These are phyloP conservation scores for Colletotrichum navitas DNA, from an alignment of 2,329 filamentous ascomycete genomes.

Conservation along the genomic window DNA sequence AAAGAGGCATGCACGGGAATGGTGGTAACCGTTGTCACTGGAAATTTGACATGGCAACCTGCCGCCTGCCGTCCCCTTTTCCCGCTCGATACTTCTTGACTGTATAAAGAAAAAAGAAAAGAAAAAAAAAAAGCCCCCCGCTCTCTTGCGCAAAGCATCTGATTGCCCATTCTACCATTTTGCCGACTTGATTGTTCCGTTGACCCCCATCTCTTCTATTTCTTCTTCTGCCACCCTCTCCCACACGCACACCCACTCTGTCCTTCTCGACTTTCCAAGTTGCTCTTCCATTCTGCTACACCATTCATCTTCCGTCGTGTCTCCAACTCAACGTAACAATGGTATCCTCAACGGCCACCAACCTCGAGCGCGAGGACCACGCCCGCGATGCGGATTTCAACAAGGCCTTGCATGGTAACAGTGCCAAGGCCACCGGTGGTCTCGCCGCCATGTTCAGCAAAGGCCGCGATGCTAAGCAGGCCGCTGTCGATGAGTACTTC, in stretches of 20 bases:
- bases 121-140: not conserved
- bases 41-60: slow-evolving; percentile 28
- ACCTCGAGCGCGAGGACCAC: slow-evolving; percentile 86
- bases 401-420: slow-evolving; percentile 84
- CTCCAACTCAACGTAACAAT: slow-evolving; percentile 54
- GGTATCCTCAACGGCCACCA: slow-evolving; percentile 55
- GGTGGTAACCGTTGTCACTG: not conserved
- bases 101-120: not conserved
- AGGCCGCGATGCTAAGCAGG: slow-evolving; percentile 76
- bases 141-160: not conserved
- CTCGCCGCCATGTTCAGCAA: slow-evolving; percentile 87
- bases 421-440: slow-evolving; percentile 77
- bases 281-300: slow-evolving; percentile 8
- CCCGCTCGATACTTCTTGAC: not conserved
- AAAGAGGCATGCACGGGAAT: slow-evolving; percentile 2
- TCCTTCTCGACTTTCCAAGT: not conserved
- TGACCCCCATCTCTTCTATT: not conserved
- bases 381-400: slow-evolving; percentile 90
- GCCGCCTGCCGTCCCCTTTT: slow-evolving; percentile 22
- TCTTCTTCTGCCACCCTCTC: not conserved
- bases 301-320: not conserved
- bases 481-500: slow-evolving; percentile 87
- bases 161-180: slow-evolving; percentile 3
- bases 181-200: not conserved
- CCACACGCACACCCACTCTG: not conserved